Conservation (phyloP, 129 eudicot genomes). For the Mikania micrantha region DNA sequence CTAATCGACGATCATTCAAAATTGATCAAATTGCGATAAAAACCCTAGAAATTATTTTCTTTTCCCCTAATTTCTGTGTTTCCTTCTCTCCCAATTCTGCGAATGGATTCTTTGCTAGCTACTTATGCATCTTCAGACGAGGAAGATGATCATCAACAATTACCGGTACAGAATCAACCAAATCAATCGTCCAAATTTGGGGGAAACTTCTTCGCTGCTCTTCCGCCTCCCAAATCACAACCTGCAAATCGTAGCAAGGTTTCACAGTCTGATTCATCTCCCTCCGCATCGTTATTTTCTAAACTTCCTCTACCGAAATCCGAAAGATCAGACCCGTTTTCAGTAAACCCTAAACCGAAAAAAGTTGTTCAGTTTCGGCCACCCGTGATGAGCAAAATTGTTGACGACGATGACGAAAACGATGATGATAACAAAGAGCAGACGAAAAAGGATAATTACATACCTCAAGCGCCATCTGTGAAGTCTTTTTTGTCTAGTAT, state of each 20-base stretch:
- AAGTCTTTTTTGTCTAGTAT: slow-evolving; percentile 62
- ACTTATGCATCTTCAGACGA: slow-evolving; percentile 74
- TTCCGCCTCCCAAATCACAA: slow-evolving; percentile 58
- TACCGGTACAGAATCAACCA: slow-evolving; percentile 6
- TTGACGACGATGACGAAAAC: slow-evolving; percentile 15
- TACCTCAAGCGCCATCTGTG: slow-evolving; percentile 36
- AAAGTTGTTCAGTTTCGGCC: slow-evolving; percentile 74
- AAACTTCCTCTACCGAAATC: slow-evolving; percentile 50
- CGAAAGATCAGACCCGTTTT: slow-evolving; percentile 17
- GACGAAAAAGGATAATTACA: slow-evolving; percentile 14
- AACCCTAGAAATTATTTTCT: slow-evolving; percentile 3
- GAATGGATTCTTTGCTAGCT: slow-evolving; percentile 71
- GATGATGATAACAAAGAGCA: slow-evolving; percentile 29
- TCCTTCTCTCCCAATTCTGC: background rate
- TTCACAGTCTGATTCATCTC: slow-evolving; percentile 26
- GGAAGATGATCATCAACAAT: slow-evolving; percentile 37
- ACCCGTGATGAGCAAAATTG: slow-evolving; percentile 23
- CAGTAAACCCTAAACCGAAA: slow-evolving; percentile 25
- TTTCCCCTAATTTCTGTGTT: too few relatives aligned
- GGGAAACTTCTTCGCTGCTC: slow-evolving; percentile 28
- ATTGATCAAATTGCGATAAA: too few relatives aligned
- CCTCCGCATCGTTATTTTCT: slow-evolving; percentile 34
- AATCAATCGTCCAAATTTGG: slow-evolving; percentile 10
- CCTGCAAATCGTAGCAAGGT: slow-evolving; percentile 12
- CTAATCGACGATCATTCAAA: too few relatives aligned